phyloP scores from a whole-genome alignment of 78 protist genomes.

The slime mould (Dictyostelium discoideum) region dicty_2.7 NC_007089.4:4695501-4696000 shows the following conservation, averaged over 20 bases:
- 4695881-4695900: neutral
- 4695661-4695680: neutral
- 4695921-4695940: neutral
- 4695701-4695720: constrained; percentile 12
- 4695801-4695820: constrained; percentile 4
- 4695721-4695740: constrained; percentile 5
- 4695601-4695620: neutral
- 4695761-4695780: neutral
- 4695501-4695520: neutral
- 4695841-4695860: neutral
- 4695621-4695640: neutral
- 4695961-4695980: neutral
- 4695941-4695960: neutral
- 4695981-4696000: neutral
- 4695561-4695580: neutral
- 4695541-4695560: neutral
- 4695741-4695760: neutral
- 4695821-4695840: neutral
- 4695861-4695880: neutral
- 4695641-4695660: neutral
- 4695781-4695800: neutral
- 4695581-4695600: neutral
- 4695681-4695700: neutral
- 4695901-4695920: neutral
- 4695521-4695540: neutral